Evolutionary conservation across 495 filamentous ascomycete species (phyloP), one percentile per base, ranked within the genome.

Genomic region (Talaromyces wortmannii): DNA sequence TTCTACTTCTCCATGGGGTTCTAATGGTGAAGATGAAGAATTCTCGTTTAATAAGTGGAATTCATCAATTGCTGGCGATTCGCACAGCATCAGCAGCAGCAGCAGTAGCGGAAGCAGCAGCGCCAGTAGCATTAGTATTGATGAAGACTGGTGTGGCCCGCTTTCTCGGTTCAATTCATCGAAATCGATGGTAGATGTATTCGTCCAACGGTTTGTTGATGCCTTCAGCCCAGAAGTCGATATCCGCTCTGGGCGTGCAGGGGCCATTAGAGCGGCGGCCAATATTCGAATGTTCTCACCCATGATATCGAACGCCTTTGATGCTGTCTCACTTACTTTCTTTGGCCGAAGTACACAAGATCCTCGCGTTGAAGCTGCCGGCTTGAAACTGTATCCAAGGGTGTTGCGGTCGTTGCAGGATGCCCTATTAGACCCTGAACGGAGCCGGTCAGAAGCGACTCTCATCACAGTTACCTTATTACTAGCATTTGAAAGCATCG

Each of bases 401-500:
- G 73, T 77, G 29, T 55, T 77, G 2, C 67, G 70, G 12, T 60
- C 60, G 23, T 48, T 77, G 15, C 73, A 77, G 49, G 62, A 75
- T 44, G 73, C 73, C 0, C 54, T 77, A 48, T 55, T 63, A 13
- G 72, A 75, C 30, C 65, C 73, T 0, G 72, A 77, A 52, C 60
- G 67, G 6, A 74, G 66, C 53, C 70, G 71, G 31, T 66, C 73
- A n/a, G 72, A 75, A 44, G 71, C 72, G 15, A 75, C 72, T 0
- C 53, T 77, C 16, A 70, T 71, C 2, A 77, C 73, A 3, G 73
- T 77, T 11, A 72, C 65, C 15, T 63, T 77, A 15, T 50, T 77
- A 45, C 67, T 77, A 53, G 73, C 72, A 2, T 77, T 77, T 47
- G 73, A 77, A 63, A 74, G 70, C 30, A 72, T 77, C 45, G 72